Evolutionary conservation across 2,329 filamentous ascomycete genomes (phyloP).

Genomic region (Neofusicoccum sp.): DNA sequence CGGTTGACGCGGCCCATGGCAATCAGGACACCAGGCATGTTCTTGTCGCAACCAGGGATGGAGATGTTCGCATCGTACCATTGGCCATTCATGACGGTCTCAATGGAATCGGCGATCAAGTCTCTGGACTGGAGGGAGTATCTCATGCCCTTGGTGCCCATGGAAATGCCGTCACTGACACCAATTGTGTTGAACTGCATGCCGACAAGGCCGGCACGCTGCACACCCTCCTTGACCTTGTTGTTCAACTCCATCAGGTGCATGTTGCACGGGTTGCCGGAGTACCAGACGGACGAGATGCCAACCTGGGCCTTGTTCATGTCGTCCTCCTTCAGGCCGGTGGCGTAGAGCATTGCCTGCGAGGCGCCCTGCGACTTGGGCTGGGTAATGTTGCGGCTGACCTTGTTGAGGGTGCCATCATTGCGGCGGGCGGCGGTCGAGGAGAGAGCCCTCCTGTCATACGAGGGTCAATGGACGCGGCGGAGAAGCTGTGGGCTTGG

Average conservation of each 20-base stretch:
- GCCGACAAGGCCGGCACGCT: constrained; percentile 76
- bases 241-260: constrained; percentile 88
- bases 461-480: constrained; percentile 5
- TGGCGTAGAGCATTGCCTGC: constrained; percentile 98
- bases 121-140: constrained; percentile 93
- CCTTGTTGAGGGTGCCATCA: constrained; percentile 62
- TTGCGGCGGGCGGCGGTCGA: constrained; percentile 28
- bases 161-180: constrained; percentile 95
- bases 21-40: constrained; percentile 70
- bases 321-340: constrained; percentile 79
- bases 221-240: constrained; percentile 69
- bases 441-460: constrained; percentile 15
- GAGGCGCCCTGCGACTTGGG: constrained; percentile 98
- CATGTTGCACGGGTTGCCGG: constrained; percentile 99
- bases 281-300: constrained; percentile 97
- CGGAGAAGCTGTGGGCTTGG: neutral
- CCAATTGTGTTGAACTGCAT: constrained; percentile 99
- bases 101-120: constrained; percentile 95
- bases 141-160: constrained; percentile 97
- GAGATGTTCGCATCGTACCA: constrained; percentile 99
- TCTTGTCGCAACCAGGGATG: constrained; percentile 98
- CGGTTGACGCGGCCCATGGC: constrained; percentile 95
- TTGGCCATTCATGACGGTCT: constrained; percentile 98
- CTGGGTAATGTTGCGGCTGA: constrained; percentile 84
- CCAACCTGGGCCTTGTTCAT: constrained; percentile 97